Conservation (phyloP, 2,329 filamentous ascomycete species). For the Colletotrichum sp. region DNA sequence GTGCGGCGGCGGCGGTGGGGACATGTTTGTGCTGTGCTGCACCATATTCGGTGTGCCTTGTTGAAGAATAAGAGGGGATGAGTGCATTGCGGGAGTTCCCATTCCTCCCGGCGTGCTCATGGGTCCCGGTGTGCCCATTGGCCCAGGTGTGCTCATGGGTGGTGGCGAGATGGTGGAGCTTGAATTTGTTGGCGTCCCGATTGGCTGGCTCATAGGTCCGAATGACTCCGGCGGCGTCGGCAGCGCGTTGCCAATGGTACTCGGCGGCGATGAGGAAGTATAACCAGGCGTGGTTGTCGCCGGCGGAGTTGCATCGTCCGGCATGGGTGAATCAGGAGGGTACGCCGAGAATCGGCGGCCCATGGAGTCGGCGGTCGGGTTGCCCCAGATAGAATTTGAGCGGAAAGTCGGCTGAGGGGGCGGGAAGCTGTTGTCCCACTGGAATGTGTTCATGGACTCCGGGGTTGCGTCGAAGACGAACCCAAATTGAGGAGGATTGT, state of each 20-base stretch:
- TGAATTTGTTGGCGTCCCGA: neutral
- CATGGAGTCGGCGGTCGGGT: conserved; percentile 57
- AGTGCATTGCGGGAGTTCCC: conserved; percentile 26
- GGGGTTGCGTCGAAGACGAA: conserved; percentile 62
- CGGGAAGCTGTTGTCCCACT: conserved; percentile 44
- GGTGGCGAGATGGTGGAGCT: conserved; percentile 16
- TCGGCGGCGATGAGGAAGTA: conserved; percentile 22
- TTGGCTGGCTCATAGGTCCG: conserved; percentile 23
- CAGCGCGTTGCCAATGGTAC: conserved; percentile 27
- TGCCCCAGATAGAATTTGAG: conserved; percentile 70
- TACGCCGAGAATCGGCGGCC: conserved; percentile 69
- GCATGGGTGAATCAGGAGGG: conserved; percentile 56
- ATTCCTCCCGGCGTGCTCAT: neutral
- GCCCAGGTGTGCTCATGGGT: conserved; percentile 4
- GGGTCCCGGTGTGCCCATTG: conserved; percentile 9
- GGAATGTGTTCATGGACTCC: conserved; percentile 55
- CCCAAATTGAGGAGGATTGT: conserved; percentile 61
- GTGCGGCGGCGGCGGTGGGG: conserved; percentile 28
- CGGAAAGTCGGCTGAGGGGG: conserved; percentile 61
- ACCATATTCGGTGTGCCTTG: conserved; percentile 1
- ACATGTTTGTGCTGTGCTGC: conserved; percentile 31
- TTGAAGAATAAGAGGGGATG: conserved; percentile 30
- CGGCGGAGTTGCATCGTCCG: conserved; percentile 39
- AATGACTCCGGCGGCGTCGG: conserved; percentile 52
- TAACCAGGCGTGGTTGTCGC: conserved; percentile 28